Percentiles rank a stretch among this genome's conserved stretches.
Evolutionary conservation across 768 basidiomycete species (phyloP).

Genomic region (Tulasnella sp.): DNA sequence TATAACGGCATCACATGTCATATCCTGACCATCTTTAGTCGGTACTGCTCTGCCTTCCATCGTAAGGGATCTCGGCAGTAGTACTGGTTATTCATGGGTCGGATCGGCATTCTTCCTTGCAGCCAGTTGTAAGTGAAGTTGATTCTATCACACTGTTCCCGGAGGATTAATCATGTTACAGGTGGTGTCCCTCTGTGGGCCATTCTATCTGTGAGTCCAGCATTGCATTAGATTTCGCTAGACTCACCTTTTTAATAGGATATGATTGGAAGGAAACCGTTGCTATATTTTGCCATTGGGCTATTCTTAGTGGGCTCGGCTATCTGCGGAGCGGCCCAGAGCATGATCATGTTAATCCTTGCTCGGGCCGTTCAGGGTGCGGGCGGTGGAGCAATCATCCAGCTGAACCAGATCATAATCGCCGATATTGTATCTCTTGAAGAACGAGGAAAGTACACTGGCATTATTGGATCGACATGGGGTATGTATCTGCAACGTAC

Average conservation of each 20-base stretch:
- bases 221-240: not conserved
- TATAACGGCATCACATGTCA: slow-evolving; percentile 30
- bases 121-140: slow-evolving; percentile 26
- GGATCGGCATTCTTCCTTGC: slow-evolving; percentile 58
- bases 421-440: slow-evolving; percentile 71
- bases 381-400: slow-evolving; percentile 69
- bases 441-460: slow-evolving; percentile 70
- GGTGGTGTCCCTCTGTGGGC: slow-evolving; percentile 10
- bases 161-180: too few relatives aligned
- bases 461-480: slow-evolving; percentile 67
- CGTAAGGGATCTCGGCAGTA: slow-evolving; percentile 49
- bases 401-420: slow-evolving; percentile 60
- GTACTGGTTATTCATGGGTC: slow-evolving; percentile 57
- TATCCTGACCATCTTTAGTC: not conserved
- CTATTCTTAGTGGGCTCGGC: slow-evolving; percentile 69
- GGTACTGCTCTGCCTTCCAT: slow-evolving; percentile 62
- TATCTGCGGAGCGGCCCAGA: slow-evolving; percentile 69
- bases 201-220: not conserved
- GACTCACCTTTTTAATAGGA: slow-evolving; percentile 26
- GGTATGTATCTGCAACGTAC: too few relatives aligned
- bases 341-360: slow-evolving; percentile 62
- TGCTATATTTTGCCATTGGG: slow-evolving; percentile 51
- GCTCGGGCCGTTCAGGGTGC: slow-evolving; percentile 72
- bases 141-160: too few relatives aligned
- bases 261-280: slow-evolving; percentile 46